Conservation (phyloP, 306 rosid genomes). For the Herpetospermum pedunculosum region DNA sequence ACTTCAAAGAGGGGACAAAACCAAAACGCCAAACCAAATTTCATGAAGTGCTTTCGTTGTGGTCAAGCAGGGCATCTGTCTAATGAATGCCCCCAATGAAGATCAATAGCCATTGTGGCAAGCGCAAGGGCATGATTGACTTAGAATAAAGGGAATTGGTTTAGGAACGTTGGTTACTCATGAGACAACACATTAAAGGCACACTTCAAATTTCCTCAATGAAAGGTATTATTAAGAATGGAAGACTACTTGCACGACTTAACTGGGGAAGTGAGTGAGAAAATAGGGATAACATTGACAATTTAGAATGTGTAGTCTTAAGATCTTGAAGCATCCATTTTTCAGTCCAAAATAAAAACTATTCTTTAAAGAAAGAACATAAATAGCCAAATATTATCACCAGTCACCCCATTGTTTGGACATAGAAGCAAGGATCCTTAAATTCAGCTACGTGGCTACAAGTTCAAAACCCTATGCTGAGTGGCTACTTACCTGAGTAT, state of each 20-base stretch:
- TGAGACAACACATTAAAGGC: no score
- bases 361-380: no score
- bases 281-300: neutral
- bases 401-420: neutral
- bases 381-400: neutral
- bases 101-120: no score
- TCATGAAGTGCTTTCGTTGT: no score
- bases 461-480: neutral
- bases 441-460: neutral
- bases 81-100: no score
- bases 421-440: neutral
- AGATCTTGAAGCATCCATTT: neutral
- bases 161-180: no score
- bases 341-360: neutral
- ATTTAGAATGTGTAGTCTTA: neutral
- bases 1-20: no score
- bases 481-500: neutral
- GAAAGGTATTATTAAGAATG: neutral
- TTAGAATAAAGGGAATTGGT: no score
- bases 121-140: no score
- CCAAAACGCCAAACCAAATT: no score
- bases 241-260: neutral
- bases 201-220: no score
- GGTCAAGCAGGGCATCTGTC: no score
- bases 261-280: neutral